phyloP scores from a whole-genome alignment of 2,329 filamentous ascomycete genomes.

The Ophiosphaerella korrae region DNA sequence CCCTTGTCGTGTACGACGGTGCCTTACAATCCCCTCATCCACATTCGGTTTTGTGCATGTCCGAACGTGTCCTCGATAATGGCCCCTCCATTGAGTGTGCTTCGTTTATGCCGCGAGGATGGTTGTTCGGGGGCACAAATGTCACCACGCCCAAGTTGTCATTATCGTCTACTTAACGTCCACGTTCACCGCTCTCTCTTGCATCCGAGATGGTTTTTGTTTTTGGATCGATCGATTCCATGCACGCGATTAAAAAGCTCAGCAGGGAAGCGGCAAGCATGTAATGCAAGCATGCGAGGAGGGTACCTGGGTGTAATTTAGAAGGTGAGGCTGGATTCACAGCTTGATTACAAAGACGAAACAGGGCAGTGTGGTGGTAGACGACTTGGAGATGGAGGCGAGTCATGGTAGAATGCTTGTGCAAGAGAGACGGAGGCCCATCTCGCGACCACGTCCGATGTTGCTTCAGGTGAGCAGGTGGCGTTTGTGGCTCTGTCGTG shows the following conservation, averaged over 20 bases:
- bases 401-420: constrained; percentile 8
- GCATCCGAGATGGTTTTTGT: too few relatives aligned
- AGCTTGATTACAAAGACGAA: too few relatives aligned
- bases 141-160: neutral
- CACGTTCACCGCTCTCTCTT: too few relatives aligned
- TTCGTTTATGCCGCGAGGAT: constrained; percentile 2
- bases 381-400: constrained; percentile 2
- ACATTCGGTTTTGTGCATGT: constrained; percentile 12
- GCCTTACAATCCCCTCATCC: constrained; percentile 12
- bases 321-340: constrained; percentile 8
- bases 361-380: constrained; percentile 10
- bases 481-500: constrained; percentile 34
- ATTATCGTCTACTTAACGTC: too few relatives aligned
- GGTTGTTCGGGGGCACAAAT: neutral
- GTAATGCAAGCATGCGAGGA: neutral
- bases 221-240: neutral
- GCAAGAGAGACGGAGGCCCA: constrained; percentile 7
- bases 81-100: neutral
- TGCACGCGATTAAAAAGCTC: neutral
- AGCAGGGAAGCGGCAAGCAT: too few relatives aligned
- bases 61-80: constrained; percentile 4
- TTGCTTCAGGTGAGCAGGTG: constrained; percentile 31
- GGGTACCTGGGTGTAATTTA: neutral
- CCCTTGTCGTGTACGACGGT: constrained; percentile 13
- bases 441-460: constrained; percentile 21